Conservation (phyloP, 1,284 basidiomycete species). For the Lignosus rhinocerotis region DNA sequence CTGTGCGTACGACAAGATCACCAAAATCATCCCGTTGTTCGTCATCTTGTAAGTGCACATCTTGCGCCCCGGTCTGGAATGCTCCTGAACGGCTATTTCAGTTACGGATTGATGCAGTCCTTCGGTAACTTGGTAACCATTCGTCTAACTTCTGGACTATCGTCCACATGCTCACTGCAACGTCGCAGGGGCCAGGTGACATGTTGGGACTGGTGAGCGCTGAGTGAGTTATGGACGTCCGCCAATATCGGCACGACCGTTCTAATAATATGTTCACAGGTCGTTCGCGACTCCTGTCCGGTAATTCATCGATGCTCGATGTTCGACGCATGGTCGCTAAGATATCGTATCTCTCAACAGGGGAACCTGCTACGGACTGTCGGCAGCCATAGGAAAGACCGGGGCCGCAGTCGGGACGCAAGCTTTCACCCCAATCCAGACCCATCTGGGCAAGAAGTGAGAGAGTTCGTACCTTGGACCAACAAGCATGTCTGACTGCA, state of each 20-base stretch:
- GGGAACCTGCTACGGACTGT: slow-evolving; percentile 72
- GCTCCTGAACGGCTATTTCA: slow-evolving; percentile 30
- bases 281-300: slow-evolving; percentile 70
- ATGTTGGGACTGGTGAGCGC: slow-evolving; percentile 70
- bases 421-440: slow-evolving; percentile 76
- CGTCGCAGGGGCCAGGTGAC: slow-evolving; percentile 65
- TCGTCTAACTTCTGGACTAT: background rate
- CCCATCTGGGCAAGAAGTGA: slow-evolving; percentile 62
- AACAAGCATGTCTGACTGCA: background rate
- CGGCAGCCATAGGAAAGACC: slow-evolving; percentile 72
- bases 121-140: slow-evolving; percentile 60
- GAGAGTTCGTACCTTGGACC: slow-evolving; percentile 9
- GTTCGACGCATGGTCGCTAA: slow-evolving; percentile 4
- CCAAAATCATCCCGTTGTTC: slow-evolving; percentile 64
- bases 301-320: slow-evolving; percentile 28
- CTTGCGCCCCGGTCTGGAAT: slow-evolving; percentile 3
- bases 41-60: slow-evolving; percentile 56
- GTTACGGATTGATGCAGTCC: slow-evolving; percentile 69
- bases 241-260: slow-evolving; percentile 2
- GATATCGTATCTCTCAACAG: slow-evolving; percentile 32
- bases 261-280: slow-evolving; percentile 31
- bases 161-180: slow-evolving; percentile 5
- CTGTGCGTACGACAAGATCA: slow-evolving; percentile 65
- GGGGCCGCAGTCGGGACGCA: slow-evolving; percentile 80
- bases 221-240: slow-evolving; percentile 46